Percentiles rank a stretch among this genome's conserved stretches.
Evolutionary conservation across 345 rosid genomes (phyloP).

Genomic region (Gossypium ekmanianum): DNA sequence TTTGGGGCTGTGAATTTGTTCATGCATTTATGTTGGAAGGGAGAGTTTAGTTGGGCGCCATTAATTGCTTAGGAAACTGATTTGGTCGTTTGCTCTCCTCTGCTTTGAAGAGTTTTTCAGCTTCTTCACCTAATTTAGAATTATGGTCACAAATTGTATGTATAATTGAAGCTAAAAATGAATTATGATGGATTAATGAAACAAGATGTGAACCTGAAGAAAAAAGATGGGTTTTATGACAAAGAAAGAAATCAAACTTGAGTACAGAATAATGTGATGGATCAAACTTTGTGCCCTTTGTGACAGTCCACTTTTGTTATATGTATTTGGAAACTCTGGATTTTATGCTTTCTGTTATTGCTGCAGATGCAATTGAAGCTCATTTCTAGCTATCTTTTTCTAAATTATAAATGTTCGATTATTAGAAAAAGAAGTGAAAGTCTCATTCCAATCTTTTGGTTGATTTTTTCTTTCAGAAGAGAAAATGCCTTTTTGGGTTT

Average conservation of each 20-base stretch:
- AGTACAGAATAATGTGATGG: background rate
- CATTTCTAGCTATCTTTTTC: too few species aligned
- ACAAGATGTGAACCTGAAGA: background rate
- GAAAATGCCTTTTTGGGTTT: background rate
- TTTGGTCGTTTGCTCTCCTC: background rate
- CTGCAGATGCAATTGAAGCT: too few species aligned
- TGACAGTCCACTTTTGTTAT: too few species aligned
- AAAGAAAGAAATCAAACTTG: background rate
- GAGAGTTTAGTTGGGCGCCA: background rate
- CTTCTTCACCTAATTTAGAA: background rate
- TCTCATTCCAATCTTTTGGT: too few species aligned
- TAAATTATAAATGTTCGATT: too few species aligned
- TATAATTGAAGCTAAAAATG: background rate
- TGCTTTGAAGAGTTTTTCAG: background rate
- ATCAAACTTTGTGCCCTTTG: too few species aligned
- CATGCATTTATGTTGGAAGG: background rate
- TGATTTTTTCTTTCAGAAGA: background rate
- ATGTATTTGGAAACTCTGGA: too few species aligned
- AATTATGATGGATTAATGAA: background rate
- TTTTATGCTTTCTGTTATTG: too few species aligned
- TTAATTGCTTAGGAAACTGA: background rate
- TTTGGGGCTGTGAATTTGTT: slow-evolving; percentile 1
- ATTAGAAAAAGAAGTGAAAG: too few species aligned
- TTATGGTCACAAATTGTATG: background rate
- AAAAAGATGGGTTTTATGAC: background rate